These are phyloP conservation scores for Anisogramma anomala DNA, from an alignment of 2,329 filamentous ascomycete genomes.

Conservation along the genomic window DNA sequence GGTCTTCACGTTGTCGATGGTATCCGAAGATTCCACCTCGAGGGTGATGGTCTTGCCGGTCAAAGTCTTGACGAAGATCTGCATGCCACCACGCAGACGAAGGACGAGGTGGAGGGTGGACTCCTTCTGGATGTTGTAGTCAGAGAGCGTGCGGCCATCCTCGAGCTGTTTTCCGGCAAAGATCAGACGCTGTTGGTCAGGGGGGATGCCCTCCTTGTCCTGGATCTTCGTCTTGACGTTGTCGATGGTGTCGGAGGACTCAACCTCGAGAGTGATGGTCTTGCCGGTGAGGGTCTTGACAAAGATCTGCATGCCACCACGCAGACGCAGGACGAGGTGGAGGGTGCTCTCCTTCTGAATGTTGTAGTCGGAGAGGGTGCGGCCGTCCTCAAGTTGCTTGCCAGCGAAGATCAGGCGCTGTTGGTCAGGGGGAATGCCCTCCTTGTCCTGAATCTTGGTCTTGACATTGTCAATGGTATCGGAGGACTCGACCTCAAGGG, in stretches of 20 bases:
- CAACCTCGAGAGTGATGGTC: conserved; percentile 87
- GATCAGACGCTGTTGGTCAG: conserved; percentile 87
- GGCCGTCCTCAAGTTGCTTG: conserved; percentile 92
- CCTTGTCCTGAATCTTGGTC: conserved; percentile 95
- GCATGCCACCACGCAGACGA: conserved; percentile 71
- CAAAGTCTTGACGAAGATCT: conserved; percentile 61
- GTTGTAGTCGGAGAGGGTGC: conserved; percentile 85
- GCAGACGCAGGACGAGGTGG: conserved; percentile 75
- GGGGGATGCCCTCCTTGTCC: conserved; percentile 86
- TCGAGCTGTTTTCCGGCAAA: conserved; percentile 91
- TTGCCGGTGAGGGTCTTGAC: conserved; percentile 84
- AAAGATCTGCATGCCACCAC: conserved; percentile 83
- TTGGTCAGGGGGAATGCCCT: conserved; percentile 91
- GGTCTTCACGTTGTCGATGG: conserved; percentile 58
- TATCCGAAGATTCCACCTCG: conserved; percentile 57
- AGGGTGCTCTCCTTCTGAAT: conserved; percentile 89
- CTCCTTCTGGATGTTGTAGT: conserved; percentile 97
- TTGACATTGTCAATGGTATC: conserved; percentile 97
- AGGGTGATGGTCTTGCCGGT: conserved; percentile 61
- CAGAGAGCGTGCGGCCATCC: conserved; percentile 78
- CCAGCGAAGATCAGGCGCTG: conserved; percentile 93
- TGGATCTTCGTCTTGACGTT: conserved; percentile 93
- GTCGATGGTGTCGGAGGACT: conserved; percentile 83
- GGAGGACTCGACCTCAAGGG: conserved; percentile 75
- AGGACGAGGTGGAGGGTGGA: conserved; percentile 72